Evolutionary conservation across 805 yeast species (phyloP), one percentile per base, ranked within the genome.

Genomic region (Wickerhamomyces hampshirensis): DNA sequence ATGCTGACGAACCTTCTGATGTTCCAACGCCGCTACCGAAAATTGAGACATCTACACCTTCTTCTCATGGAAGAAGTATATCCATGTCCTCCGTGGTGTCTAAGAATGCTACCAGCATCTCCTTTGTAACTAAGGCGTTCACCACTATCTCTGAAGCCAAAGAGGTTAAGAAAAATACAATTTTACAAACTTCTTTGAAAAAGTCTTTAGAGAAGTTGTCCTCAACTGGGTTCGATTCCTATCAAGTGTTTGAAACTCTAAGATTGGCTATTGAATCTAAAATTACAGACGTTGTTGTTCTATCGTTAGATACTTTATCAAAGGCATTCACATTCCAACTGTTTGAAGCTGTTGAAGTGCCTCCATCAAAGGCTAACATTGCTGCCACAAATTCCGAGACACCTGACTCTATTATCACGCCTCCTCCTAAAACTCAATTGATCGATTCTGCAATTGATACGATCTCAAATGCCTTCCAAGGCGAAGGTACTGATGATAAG

Each of bases 401-500:
- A 39, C 17, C 38, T 34, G 18, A 46, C 48, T 59, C 62, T 17
- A 68, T 70, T 27, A 73, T 75, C 13, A 68, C 75, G 0, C 76
- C 73, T 1, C 75, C 73, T 7, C 73, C 73, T 18, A 73, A 73
- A 31, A 69, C 77, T 14, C 70, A 71, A 16, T 55, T 86, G 42
- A 78, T 93, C 21, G 93, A 85, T 55, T 83, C 84, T 17, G 87
- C 95, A 0, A 84, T 91, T 28, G 83, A 82, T 45, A 84, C 88
- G 12, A 84, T 89, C 16, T 76, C 93, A 17, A 77, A 81, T 18
- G 84, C 95, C 46, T 91, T 86, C 58, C 85, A 82, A 43, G 95
- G 95, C 28, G 98, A 93, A 59, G 87, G 88, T 2, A 87, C 98
- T 0, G 95, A 89, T 55, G 84, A 84, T 17, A 78, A 73, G 39